These are phyloP conservation scores for Lactifluus piperatus DNA, from an alignment of 768 basidiomycete genomes.

Conservation along the genomic window DNA sequence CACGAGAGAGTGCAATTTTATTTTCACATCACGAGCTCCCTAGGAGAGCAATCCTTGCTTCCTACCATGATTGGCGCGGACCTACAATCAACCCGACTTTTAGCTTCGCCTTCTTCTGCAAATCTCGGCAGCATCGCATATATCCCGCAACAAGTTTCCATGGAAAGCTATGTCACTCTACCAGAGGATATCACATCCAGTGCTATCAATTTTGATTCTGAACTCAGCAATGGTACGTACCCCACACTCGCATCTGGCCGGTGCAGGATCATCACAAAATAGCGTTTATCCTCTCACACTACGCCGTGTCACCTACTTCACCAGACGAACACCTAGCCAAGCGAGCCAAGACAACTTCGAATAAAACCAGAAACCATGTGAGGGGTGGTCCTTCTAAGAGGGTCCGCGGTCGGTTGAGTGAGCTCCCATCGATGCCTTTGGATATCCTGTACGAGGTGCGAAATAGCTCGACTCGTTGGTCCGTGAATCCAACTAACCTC, in stretches of 20 bases:
- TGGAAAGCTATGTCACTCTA: background rate
- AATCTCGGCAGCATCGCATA: background rate
- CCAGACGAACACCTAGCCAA: background rate
- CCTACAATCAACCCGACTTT: background rate
- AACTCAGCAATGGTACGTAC: background rate
- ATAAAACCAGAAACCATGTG: background rate
- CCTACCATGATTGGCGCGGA: background rate
- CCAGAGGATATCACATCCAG: background rate
- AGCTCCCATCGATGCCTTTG: constrained; percentile 22
- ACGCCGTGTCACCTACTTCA: background rate
- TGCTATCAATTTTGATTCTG: background rate
- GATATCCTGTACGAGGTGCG: constrained; percentile 26
- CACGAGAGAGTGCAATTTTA: background rate
- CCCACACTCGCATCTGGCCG: background rate
- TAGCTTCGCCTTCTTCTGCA: background rate
- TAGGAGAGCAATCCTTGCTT: background rate
- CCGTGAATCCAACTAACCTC: background rate
- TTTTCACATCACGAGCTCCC: background rate
- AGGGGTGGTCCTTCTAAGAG: background rate
- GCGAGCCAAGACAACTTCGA: background rate
- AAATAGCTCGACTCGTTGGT: background rate
- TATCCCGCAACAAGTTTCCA: background rate
- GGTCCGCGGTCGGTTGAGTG: constrained; percentile 7
- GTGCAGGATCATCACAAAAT: background rate
- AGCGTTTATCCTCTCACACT: background rate